These are phyloP conservation scores for Bryoerythrophyllum caledonicum DNA, from an alignment of 225 moss, liverwort and hornwort species.

Conservation along the genomic window DNA sequence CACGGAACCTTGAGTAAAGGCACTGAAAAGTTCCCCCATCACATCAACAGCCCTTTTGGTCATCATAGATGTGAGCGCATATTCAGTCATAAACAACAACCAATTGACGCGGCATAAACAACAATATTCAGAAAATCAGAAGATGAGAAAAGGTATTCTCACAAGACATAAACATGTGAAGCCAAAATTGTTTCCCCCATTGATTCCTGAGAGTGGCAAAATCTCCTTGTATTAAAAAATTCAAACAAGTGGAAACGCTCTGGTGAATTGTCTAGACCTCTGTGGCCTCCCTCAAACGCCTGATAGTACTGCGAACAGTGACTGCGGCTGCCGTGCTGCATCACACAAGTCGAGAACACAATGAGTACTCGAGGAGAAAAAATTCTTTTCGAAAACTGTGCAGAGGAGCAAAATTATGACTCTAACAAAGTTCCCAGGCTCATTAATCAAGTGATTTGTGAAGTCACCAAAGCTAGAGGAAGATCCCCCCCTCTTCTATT, in stretches of 20 bases:
- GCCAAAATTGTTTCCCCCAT: neutral
- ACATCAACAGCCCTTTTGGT: too few species aligned
- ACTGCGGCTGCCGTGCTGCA: conserved; percentile 31
- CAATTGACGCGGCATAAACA: neutral
- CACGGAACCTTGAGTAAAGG: too few species aligned
- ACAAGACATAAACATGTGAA: neutral
- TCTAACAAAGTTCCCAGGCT: too few species aligned
- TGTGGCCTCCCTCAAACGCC: conserved; percentile 44
- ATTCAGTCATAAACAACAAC: neutral
- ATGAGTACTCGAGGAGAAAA: neutral
- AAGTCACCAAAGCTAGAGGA: too few species aligned
- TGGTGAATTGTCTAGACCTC: conserved; percentile 23
- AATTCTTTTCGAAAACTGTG: too few species aligned
- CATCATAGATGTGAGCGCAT: too few species aligned
- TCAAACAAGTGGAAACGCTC: neutral
- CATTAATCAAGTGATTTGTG: too few species aligned
- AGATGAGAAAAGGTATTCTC: neutral
- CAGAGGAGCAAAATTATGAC: too few species aligned
- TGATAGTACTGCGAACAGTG: conserved; percentile 44
- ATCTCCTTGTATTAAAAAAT: neutral
- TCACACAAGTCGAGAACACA: neutral
- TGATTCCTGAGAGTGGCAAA: neutral
- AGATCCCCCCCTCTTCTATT: too few species aligned
- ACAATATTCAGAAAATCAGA: neutral
- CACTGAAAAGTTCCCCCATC: too few species aligned